These are phyloP conservation scores for Diaporthe vexans DNA, from an alignment of 2,329 filamentous ascomycete species.

Conservation along the genomic window DNA sequence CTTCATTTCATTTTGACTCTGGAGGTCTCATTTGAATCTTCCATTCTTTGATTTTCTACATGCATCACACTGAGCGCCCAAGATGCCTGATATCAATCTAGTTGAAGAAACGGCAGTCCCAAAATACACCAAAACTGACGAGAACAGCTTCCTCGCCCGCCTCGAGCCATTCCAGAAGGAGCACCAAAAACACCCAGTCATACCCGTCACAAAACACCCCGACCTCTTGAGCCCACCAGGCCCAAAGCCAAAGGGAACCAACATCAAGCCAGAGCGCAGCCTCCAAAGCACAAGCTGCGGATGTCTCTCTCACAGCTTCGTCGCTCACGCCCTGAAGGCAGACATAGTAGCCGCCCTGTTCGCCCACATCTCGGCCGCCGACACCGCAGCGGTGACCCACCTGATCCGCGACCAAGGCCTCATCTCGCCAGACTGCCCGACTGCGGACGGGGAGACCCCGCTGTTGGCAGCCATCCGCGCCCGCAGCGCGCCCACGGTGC, in stretches of 20 bases:
- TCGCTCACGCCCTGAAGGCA: background rate
- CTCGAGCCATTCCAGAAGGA: background rate
- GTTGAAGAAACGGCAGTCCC: background rate
- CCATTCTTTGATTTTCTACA: too few species aligned
- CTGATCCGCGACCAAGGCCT: conserved; percentile 51
- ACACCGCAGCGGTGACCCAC: background rate
- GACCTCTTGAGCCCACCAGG: too few species aligned
- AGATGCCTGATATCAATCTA: background rate
- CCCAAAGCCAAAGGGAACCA: too few species aligned
- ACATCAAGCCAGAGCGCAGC: too few species aligned
- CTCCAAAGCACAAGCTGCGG: too few species aligned
- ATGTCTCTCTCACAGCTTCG: too few species aligned
- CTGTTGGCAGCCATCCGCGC: conserved; percentile 53
- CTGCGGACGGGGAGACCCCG: conserved; percentile 50
- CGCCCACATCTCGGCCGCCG: background rate
- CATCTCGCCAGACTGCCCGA: conserved; percentile 55
- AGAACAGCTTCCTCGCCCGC: background rate
- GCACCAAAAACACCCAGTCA: background rate
- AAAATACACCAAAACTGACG: background rate
- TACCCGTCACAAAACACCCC: background rate
- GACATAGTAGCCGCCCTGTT: background rate
- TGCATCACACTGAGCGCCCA: too few species aligned
- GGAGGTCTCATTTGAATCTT: too few species aligned
- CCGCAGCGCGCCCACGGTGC: conserved; percentile 51
- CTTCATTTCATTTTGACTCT: background rate